A percentile compares a stretch with the other conserved stretches of the same genome.
These are phyloP conservation scores for Andrographis paniculata DNA, from an alignment of 305 asterid genomes.

Conservation along the genomic window DNA sequence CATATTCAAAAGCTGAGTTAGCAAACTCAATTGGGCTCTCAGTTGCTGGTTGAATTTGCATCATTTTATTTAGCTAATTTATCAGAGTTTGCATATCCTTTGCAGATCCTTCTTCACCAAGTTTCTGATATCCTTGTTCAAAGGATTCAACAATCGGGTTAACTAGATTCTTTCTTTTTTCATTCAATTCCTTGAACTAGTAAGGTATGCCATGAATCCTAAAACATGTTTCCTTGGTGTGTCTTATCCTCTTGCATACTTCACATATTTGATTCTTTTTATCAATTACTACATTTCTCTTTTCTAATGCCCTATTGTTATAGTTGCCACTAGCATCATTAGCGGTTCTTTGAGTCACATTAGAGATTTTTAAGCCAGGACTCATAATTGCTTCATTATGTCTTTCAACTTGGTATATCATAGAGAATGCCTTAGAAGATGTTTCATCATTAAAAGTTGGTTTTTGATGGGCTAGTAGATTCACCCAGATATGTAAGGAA, in stretches of 20 bases:
- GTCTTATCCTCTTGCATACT: background rate
- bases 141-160: background rate
- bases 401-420: too few relatives aligned
- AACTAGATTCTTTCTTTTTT: background rate
- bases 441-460: too few relatives aligned
- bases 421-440: too few relatives aligned
- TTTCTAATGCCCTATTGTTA: background rate
- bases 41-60: background rate
- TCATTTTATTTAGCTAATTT: background rate
- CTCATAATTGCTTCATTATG: too few relatives aligned
- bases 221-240: background rate
- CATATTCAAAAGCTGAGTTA: background rate
- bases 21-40: background rate
- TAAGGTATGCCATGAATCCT: background rate
- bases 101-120: too few relatives aligned
- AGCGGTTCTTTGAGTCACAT: background rate
- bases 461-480: too few relatives aligned
- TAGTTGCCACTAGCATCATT: background rate
- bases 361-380: background rate
- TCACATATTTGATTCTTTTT: background rate
- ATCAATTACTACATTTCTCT: background rate
- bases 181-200: background rate
- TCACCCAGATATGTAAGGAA: too few relatives aligned
- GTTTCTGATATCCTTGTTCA: too few relatives aligned
- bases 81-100: background rate